Percentiles rank a stretch among this genome's conserved stretches.
These are phyloP conservation scores for Xerocomellus chrysenteron DNA, from an alignment of 768 basidiomycete genomes.

Conservation along the genomic window DNA sequence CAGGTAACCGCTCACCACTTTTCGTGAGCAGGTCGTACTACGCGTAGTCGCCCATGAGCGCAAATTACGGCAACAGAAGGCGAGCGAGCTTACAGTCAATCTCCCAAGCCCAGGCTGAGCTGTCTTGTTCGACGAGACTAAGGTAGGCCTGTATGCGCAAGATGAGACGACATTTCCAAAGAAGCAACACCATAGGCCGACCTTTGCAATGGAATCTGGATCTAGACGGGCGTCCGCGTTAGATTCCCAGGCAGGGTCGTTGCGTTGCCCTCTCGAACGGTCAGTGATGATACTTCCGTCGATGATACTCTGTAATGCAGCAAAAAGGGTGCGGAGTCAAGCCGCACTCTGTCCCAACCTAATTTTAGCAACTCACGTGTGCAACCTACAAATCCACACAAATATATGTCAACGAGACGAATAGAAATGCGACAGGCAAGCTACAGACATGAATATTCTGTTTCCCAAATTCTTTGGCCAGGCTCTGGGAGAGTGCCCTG, in stretches of 20 bases:
- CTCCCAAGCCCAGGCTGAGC: constrained; percentile 78
- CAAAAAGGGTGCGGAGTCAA: background rate
- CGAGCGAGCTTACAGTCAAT: constrained; percentile 57
- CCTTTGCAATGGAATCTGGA: constrained; percentile 71
- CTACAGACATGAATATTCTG: constrained; percentile 65
- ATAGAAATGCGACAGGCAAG: background rate
- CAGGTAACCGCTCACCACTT: constrained; percentile 39
- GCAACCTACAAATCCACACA: constrained; percentile 44
- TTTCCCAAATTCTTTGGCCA: constrained; percentile 74
- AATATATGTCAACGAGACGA: constrained; percentile 1
- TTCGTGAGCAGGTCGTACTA: constrained; percentile 55
- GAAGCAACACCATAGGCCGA: constrained; percentile 29
- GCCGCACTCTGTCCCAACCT: background rate
- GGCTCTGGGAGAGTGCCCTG: constrained; percentile 64
- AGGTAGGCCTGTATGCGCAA: constrained; percentile 52
- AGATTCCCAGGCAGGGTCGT: constrained; percentile 40
- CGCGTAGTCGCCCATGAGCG: background rate
- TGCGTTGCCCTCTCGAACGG: constrained; percentile 27
- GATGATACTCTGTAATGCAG: constrained; percentile 53
- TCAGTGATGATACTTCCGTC: constrained; percentile 58
- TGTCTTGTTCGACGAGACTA: constrained; percentile 65
- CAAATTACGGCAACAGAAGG: background rate
- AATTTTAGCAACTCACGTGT: constrained; percentile 48
- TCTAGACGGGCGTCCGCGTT: constrained; percentile 50
- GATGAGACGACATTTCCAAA: background rate